Conservation (phyloP, 768 basidiomycete species). For the Cystofilobasidium capitatum region DNA sequence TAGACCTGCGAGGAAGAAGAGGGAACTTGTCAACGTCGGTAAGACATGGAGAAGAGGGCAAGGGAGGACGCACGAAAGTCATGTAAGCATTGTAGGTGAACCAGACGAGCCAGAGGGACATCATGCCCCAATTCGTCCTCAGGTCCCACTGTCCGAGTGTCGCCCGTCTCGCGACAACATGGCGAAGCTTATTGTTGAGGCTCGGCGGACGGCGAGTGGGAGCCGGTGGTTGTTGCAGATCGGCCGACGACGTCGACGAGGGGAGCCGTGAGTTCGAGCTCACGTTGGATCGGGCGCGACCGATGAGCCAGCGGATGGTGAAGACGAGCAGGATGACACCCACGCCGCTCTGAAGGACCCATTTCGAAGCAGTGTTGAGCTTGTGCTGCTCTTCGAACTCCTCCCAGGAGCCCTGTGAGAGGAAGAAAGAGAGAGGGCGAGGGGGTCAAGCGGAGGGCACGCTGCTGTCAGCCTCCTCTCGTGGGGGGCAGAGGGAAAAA, state of each 20-base stretch:
- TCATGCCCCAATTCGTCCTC: slow-evolving; percentile 12
- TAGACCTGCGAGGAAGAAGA: neutral
- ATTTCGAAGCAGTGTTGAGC: neutral
- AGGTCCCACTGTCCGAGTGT: slow-evolving; percentile 3
- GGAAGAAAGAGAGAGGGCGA: neutral
- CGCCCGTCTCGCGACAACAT: neutral
- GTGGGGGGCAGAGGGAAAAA: no score
- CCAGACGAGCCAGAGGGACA: neutral
- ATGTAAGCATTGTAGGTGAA: neutral
- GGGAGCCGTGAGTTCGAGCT: neutral
- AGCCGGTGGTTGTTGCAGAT: neutral
- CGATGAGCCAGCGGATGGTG: neutral
- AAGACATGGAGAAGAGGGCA: neutral
- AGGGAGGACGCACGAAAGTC: neutral
- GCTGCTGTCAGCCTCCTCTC: no score
- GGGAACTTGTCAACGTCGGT: neutral
- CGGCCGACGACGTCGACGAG: neutral
- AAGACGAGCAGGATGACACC: neutral
- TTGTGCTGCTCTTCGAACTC: neutral
- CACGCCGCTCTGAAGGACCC: neutral
- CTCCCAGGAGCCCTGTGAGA: neutral
- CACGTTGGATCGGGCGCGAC: neutral
- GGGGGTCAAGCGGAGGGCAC: no score
- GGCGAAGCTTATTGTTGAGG: no score
- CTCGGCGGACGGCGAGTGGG: no score